Base-by-base conservation (phyloP, 176 grass and related monocot species). In the Juncus effusus region DNA sequence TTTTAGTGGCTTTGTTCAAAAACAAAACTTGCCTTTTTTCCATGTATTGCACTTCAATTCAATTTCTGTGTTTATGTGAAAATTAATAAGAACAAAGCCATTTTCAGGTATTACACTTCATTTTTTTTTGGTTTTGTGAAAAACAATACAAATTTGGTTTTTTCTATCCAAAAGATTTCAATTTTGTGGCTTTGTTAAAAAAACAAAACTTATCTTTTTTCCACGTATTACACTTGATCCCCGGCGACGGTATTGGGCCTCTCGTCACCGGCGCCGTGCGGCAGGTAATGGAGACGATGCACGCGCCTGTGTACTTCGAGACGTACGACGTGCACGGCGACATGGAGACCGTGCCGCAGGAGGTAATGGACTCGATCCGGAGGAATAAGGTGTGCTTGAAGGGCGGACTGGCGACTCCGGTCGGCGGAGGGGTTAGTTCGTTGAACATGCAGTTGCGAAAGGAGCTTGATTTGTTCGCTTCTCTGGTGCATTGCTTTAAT, bases 291-390 rank as follows among this genome's bases (percentile, higher is more conserved):
- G 82, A 96, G 77, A 84, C 81, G 42, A 96, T 96, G 74, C 92
- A 91, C 77, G 92, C 92, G 11, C 92, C 92, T 13, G 79, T 96
- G 56, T 85, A 83, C 82, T 96, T 96, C 87, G 92, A 96, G 85
- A 65, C 82, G 49, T 96, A 91, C 69, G 92, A 88, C 62, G 92
- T 88, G 42, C 87, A 88, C 51, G 92, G 92, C 51, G 81, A 91
- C 77, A 88, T 96, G 92, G 73, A 82, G 59, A 63, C 87, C 2
- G 85, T 96, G 36, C 92, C 92, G 3, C 63, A 57, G n/a, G 84
- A 83, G 54, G 87, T 96, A 63, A 79, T 96, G 61, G 92, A 96
- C 2, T 96, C 92, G 58, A 88, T 96, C 79, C 81, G 65, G 61
- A 79, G 87, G 68, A 95, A 90, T 75, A 95, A 90, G 72, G 86